Base-by-base conservation (phyloP, 2,329 filamentous ascomycete species). In the Lachnellula willkommii region DNA sequence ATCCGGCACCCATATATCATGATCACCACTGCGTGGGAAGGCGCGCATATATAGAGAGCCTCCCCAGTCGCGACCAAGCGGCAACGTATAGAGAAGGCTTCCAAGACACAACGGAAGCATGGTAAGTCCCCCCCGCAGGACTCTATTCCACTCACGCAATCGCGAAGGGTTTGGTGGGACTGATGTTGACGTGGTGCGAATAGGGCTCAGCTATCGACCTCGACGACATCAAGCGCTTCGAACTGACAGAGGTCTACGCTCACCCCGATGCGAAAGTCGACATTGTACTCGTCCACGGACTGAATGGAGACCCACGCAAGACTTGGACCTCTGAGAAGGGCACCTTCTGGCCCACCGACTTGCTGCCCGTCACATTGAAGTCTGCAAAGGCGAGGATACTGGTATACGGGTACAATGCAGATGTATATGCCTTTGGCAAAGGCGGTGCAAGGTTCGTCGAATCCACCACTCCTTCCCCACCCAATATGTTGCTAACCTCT, bases 371-470 rank as follows among this genome's bases (percentile, higher is more conserved):
- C 1, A 77, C 84, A 2, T 73, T 90, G 15, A 77, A 76, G 52
- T 73, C 76, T 9, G 75, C 76, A 11, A 79, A 79, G 24, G 84
- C 84, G 52, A 83, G 88, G 51, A 74, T 90, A 20, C 71, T 90
- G 53, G 84, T 86, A 1, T 90, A 89, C 66, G 87, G 87, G 24
- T 90, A 90, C 68, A 88, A 90, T 68, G 85, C 87, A 24, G 84
- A 88, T 56, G 76, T 80, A 1, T 71, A 73, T 39, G 70, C 77
- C 0, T 80, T 79, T 59, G 67, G 68, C 20, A 77, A 79, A 53
- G 79, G 76, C 17, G 80, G 60, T 12, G 60, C 64, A 2, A 65
- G 63, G 61, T 63, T 56, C 32, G 55, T 58, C 4, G 42, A 32
- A 40, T n/a, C 26, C 42, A 28, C 43, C 43, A 6, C 39, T 5